Conservation (phyloP, 768 basidiomycete species). For the Suillus americanus region DNA sequence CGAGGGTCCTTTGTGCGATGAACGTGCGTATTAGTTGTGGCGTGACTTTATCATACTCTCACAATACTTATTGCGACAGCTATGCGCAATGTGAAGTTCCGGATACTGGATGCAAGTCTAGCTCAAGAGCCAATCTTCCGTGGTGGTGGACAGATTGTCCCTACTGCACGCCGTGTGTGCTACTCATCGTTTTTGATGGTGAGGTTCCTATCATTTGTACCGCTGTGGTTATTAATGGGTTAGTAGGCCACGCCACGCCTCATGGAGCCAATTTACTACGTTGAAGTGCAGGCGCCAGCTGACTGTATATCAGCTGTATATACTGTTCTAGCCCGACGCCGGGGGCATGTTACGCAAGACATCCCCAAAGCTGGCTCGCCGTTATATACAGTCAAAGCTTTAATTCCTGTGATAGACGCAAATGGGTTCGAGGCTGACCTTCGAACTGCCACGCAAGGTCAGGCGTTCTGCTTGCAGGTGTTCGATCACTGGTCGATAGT, state of each 20-base stretch:
- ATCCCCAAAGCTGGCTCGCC: constrained; percentile 98
- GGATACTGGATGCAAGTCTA: constrained; percentile 87
- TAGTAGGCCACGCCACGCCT: constrained; percentile 88
- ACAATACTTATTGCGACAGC: constrained; percentile 46
- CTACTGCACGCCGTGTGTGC: constrained; percentile 97
- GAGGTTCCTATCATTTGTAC: constrained; percentile 29
- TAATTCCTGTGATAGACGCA: constrained; percentile 97
- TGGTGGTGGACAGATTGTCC: constrained; percentile 97
- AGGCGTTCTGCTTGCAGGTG: constrained; percentile 96
- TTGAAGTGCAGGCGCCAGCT: constrained; percentile 98
- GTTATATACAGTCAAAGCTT: constrained; percentile 95
- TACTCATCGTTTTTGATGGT: constrained; percentile 99
- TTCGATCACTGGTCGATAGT: constrained; percentile 99
- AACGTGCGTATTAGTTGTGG: constrained; percentile 68
- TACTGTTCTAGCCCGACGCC: constrained; percentile 94
- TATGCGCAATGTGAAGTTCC: constrained; percentile 98
- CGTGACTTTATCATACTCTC: background rate
- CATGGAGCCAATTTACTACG: constrained; percentile 98
- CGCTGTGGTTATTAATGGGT: constrained; percentile 3
- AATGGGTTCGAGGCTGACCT: constrained; percentile 99
- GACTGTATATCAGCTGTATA: constrained; percentile 99
- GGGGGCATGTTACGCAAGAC: constrained; percentile 99
- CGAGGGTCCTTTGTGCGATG: constrained; percentile 97
- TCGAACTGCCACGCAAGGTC: constrained; percentile 95
- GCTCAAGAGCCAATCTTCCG: constrained; percentile 97